Evolutionary conservation across 257 asterid species (phyloP).

Genomic region (Jaltomata sinuosa): DNA sequence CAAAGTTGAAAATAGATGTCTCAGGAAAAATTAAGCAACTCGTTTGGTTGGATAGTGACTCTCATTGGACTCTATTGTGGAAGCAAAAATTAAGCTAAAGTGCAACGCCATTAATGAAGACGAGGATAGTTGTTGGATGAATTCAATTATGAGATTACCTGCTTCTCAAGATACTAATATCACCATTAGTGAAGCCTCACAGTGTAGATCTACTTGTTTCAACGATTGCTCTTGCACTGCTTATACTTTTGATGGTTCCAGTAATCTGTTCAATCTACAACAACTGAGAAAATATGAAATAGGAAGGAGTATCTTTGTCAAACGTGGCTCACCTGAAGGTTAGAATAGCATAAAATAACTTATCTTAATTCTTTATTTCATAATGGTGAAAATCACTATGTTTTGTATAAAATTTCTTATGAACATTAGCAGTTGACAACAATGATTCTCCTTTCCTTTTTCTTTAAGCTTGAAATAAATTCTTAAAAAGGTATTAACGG

Average conservation of each 20-base stretch:
- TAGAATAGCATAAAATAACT: background rate
- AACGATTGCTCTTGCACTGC: too few relatives aligned
- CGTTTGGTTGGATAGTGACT: background rate
- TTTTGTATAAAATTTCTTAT: too few relatives aligned
- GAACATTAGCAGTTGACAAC: background rate
- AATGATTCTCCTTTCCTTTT: background rate
- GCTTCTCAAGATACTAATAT: too few relatives aligned
- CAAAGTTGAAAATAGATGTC: constrained; percentile 19
- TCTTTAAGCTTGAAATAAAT: too few relatives aligned
- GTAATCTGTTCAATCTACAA: background rate
- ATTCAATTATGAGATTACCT: background rate
- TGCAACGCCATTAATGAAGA: background rate
- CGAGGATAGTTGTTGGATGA: background rate
- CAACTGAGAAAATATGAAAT: background rate
- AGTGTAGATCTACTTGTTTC: too few relatives aligned
- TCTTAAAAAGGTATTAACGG: too few relatives aligned
- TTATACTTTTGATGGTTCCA: background rate
- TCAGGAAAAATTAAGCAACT: background rate
- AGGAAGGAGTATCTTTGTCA: background rate
- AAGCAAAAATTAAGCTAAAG: too few relatives aligned
- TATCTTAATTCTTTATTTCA: background rate
- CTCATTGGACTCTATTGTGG: constrained; percentile 34
- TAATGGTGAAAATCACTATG: too few relatives aligned
- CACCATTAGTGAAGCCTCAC: too few relatives aligned
- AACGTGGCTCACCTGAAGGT: background rate